Evolutionary conservation across 78 protist genomes (phyloP).

Genomic region (Polysphondylium violaceum): DNA sequence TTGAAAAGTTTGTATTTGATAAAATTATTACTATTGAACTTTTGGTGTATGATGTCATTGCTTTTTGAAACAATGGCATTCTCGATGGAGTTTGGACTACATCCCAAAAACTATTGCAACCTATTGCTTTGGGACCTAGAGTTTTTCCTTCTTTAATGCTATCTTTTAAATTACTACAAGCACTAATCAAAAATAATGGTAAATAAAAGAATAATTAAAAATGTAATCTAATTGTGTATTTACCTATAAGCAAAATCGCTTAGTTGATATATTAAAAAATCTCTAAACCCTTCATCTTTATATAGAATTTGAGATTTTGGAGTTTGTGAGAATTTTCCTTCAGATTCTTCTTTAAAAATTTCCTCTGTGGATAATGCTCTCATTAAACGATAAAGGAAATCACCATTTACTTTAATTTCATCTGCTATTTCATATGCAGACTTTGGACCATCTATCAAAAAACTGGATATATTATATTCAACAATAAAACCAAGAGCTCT

Average conservation of each 20-base stretch:
- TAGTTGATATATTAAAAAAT: neutral
- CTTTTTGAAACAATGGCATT: constrained; percentile 10
- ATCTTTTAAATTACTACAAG: no score
- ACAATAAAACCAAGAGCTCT: no score
- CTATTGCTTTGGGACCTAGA: neutral
- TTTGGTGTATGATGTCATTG: constrained; percentile 5
- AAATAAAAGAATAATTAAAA: no score
- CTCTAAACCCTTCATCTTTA: neutral
- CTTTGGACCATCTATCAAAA: neutral
- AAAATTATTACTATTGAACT: neutral
- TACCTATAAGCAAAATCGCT: neutral
- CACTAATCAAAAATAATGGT: no score
- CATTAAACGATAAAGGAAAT: neutral
- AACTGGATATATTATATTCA: no score
- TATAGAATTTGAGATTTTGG: no score
- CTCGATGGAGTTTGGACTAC: neutral
- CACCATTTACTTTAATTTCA: neutral
- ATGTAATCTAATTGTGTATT: no score
- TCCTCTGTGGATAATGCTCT: constrained; percentile 6
- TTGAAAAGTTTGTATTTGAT: neutral
- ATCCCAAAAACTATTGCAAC: neutral
- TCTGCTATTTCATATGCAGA: constrained; percentile 2
- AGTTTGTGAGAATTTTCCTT: no score
- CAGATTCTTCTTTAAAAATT: constrained; percentile 17
- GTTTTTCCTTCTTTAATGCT: constrained; percentile 6